phyloP scores from a whole-genome alignment of 768 basidiomycete species.

The Mycena epipterygia region DNA sequence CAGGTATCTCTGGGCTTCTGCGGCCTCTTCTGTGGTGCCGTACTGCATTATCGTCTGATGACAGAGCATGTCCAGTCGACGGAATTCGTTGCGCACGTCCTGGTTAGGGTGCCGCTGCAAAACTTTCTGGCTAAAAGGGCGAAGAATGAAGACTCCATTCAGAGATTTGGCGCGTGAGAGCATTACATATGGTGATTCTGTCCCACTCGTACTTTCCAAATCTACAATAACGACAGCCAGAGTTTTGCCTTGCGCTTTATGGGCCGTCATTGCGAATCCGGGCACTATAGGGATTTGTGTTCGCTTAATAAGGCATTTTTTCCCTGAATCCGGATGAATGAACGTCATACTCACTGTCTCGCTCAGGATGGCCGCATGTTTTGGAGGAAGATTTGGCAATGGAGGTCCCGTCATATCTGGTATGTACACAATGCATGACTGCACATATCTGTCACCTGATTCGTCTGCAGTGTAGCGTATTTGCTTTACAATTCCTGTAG shows the following conservation, averaged over 20 bases:
- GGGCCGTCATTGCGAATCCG: constrained; percentile 15
- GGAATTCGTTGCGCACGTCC: background rate
- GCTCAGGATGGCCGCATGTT: background rate
- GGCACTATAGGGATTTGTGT: constrained; percentile 3
- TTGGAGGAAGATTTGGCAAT: constrained; percentile 9
- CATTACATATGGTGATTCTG: constrained; percentile 18
- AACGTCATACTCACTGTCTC: constrained; percentile 14
- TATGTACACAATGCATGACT: constrained; percentile 11
- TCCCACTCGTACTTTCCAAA: no score
- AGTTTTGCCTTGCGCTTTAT: constrained; percentile 17
- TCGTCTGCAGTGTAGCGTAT: background rate
- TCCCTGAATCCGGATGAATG: background rate
- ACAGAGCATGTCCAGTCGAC: background rate
- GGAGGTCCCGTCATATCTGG: constrained; percentile 11
- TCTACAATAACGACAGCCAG: constrained; percentile 4
- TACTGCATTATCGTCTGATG: background rate
- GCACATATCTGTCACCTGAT: constrained; percentile 2
- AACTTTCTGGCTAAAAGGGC: background rate
- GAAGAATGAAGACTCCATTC: background rate
- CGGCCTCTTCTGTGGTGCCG: background rate
- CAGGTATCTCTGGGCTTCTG: background rate
- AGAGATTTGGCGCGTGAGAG: constrained; percentile 3
- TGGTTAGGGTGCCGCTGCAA: background rate
- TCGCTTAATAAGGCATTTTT: constrained; percentile 7
- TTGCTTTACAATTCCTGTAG: constrained; percentile 11